phyloP scores from a whole-genome alignment of 495 filamentous ascomycete species.

The Cudoniella acicularis region DNA sequence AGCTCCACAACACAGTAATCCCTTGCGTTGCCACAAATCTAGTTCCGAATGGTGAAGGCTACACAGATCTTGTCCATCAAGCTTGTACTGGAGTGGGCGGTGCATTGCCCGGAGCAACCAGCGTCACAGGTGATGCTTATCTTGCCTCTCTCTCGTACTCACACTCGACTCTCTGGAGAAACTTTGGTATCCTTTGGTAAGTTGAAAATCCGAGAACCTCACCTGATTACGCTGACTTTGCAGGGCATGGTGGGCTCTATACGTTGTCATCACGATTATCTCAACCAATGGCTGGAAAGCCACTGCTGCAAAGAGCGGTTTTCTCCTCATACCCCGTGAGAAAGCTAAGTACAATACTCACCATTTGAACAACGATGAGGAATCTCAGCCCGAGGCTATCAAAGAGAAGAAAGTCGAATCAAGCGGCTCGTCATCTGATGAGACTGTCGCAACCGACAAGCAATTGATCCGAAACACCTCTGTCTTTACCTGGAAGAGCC shows the following conservation, averaged over 20 bases:
- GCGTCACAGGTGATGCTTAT: constrained; percentile 67
- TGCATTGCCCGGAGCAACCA: constrained; percentile 43
- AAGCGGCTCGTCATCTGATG: constrained; percentile 14
- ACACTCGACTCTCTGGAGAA: constrained; percentile 64
- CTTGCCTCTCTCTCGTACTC: constrained; percentile 60
- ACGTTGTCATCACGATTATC: constrained; percentile 52
- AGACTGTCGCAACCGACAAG: constrained; percentile 31
- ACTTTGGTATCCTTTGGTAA: constrained; percentile 66
- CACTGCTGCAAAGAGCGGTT: constrained; percentile 13
- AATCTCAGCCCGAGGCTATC: constrained; percentile 33
- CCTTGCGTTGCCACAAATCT: constrained; percentile 50
- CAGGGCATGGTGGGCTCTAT: constrained; percentile 55
- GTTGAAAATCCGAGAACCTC: neutral
- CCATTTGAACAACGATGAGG: constrained; percentile 26
- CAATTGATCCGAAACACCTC: constrained; percentile 47
- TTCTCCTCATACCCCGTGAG: constrained; percentile 36
- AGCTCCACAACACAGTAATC: constrained; percentile 35
- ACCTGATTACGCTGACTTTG: constrained; percentile 23
- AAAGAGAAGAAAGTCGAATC: constrained; percentile 31
- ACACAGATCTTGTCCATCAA: constrained; percentile 47
- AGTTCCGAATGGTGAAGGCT: constrained; percentile 58
- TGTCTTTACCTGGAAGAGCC: constrained; percentile 59
- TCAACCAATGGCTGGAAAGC: constrained; percentile 37
- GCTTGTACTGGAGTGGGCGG: constrained; percentile 57
- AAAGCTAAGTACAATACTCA: constrained; percentile 25